A percentile compares a stretch with the other conserved stretches of the same genome.
phyloP scores from a whole-genome alignment of 352 stramenopile species.

The Blastocystis hominis region DNA sequence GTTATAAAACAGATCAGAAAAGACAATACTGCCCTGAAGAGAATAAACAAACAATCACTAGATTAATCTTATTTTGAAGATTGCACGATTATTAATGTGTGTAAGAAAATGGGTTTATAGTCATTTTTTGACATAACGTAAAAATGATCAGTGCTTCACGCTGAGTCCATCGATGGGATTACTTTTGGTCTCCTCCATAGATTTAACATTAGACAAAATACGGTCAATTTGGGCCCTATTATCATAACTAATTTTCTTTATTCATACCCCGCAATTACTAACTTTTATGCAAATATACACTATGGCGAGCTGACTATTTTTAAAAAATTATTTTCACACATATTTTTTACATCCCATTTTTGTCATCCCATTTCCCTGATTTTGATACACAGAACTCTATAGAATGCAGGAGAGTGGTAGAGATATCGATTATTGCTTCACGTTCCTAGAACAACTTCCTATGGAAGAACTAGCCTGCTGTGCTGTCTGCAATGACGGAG shows the following conservation, averaged over 20 bases:
- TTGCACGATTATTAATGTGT: background rate
- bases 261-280: background rate
- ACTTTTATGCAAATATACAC: background rate
- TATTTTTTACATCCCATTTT: background rate
- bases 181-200: background rate
- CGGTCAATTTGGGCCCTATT: background rate
- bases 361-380: no score
- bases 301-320: background rate
- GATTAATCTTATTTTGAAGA: background rate
- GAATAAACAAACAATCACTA: background rate
- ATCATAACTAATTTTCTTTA: background rate
- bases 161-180: no score
- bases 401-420: background rate
- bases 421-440: background rate
- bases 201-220: background rate
- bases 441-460: conserved; percentile 3
- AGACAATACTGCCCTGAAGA: no score
- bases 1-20: background rate
- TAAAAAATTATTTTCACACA: background rate
- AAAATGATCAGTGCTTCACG: no score
- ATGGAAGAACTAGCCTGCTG: conserved; percentile 52
- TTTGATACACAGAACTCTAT: no score
- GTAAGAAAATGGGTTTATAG: no score
- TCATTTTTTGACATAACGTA: no score
- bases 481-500: conserved; percentile 47